Evolutionary conservation across 192 early-diverging fungal species (phyloP).

Genomic region (Coemansia sp.): DNA sequence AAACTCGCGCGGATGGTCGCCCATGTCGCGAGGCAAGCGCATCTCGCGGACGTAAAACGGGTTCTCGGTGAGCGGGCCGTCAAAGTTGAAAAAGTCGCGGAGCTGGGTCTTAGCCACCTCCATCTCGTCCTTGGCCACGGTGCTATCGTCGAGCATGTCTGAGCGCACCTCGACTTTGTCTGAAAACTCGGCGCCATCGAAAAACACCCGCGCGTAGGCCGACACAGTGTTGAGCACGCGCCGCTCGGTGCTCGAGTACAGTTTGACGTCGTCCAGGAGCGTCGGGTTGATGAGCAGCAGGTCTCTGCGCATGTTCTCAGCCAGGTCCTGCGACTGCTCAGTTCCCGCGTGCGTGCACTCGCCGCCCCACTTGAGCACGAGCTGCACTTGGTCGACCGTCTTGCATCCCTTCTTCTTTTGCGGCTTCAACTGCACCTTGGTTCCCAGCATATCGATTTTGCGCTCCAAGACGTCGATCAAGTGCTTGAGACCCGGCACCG

Average conservation of each 20-base stretch:
- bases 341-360: conserved; percentile 94
- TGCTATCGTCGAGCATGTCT: conserved; percentile 94
- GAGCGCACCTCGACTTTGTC: conserved; percentile 74
- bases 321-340: conserved; percentile 89
- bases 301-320: conserved; percentile 91
- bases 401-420: conserved; percentile 60
- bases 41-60: conserved; percentile 26
- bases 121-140: conserved; percentile 93
- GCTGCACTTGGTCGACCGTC: conserved; percentile 59
- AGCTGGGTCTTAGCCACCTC: conserved; percentile 84
- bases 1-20: conserved; percentile 47
- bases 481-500: conserved; percentile 61
- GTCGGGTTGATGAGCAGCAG: conserved; percentile 83
- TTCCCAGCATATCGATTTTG: conserved; percentile 82
- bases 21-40: conserved; percentile 43
- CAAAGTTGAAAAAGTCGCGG: conserved; percentile 64
- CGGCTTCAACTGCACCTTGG: conserved; percentile 93
- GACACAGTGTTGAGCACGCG: conserved; percentile 84
- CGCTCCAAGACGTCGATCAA: conserved; percentile 76
- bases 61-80: conserved; percentile 28
- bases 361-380: conserved; percentile 98
- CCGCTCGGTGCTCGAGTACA: conserved; percentile 85
- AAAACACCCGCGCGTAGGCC: conserved; percentile 56
- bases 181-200: conserved; percentile 56
- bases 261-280: conserved; percentile 85